These are phyloP conservation scores for Raddia guianensis DNA, from an alignment of 176 grass and related monocot species.

Conservation along the genomic window DNA sequence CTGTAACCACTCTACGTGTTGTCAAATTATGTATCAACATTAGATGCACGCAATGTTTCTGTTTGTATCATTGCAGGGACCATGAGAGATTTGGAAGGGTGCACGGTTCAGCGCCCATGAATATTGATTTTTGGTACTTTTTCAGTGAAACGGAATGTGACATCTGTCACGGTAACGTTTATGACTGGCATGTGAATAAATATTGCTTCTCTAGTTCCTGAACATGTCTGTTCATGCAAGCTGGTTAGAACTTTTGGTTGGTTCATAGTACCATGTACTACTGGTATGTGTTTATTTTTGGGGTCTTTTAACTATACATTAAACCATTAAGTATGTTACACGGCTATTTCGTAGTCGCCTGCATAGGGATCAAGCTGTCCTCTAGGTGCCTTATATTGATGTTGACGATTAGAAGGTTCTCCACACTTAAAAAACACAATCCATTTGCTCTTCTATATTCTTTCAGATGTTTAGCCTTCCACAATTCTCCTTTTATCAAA, in stretches of 20 bases:
- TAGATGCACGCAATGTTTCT: not conserved
- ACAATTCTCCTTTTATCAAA: no score
- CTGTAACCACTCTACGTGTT: not conserved
- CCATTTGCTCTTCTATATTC: no score
- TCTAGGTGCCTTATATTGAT: no score
- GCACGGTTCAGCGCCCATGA: not conserved
- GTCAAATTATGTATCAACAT: not conserved
- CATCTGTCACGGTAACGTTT: not conserved
- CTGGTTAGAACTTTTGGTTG: not conserved
- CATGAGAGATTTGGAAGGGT: not conserved
- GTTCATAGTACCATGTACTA: not conserved
- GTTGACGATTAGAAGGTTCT: no score
- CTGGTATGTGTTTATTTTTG: not conserved
- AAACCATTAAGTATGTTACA: no score
- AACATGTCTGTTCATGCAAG: not conserved
- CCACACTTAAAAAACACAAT: no score
- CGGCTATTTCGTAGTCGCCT: no score
- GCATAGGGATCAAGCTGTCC: no score
- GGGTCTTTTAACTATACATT: no score
- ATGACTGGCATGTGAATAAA: not conserved
- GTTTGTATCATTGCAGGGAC: not conserved
- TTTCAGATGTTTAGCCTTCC: no score
- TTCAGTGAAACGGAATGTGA: not conserved
- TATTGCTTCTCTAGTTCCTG: not conserved
- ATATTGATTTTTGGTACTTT: slow-evolving; percentile 3